phyloP scores from a whole-genome alignment of 257 asterid species.

The Mentha longifolia region DNA sequence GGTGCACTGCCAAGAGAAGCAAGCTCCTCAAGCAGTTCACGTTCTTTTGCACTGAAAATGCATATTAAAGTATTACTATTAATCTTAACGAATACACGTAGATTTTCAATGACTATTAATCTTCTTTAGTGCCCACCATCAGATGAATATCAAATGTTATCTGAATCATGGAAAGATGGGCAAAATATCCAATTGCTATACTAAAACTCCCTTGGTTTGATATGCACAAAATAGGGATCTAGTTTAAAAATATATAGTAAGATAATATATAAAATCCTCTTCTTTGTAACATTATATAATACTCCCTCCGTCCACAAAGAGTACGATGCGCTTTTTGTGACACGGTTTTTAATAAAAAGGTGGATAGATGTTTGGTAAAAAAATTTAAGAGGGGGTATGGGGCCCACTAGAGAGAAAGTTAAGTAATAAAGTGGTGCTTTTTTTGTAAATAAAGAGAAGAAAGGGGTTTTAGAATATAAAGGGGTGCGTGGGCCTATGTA shows the following conservation, averaged over 20 bases:
- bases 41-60: slow-evolving; percentile 67
- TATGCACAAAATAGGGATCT: slow-evolving; percentile 4
- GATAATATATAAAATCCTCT: not conserved
- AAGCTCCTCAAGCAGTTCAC: slow-evolving; percentile 88
- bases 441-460: too few relatives aligned
- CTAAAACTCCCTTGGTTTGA: not conserved
- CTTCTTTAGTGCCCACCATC: not conserved
- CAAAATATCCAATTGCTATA: not conserved
- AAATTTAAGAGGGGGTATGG: too few relatives aligned
- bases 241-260: not conserved
- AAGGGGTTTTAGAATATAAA: too few relatives aligned
- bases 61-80: slow-evolving; percentile 24
- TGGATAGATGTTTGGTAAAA: too few relatives aligned
- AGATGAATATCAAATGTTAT: not conserved
- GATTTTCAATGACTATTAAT: not conserved
- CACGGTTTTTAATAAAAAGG: too few relatives aligned
- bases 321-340: too few relatives aligned
- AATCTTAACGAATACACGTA: slow-evolving; percentile 14
- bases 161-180: not conserved
- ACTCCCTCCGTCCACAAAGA: too few relatives aligned
- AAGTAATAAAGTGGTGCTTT: too few relatives aligned
- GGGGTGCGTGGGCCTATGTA: too few relatives aligned
- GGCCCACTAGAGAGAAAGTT: too few relatives aligned
- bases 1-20: slow-evolving; percentile 66
- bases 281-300: not conserved